Evolutionary conservation across 2,329 filamentous ascomycete genomes (phyloP).

Genomic region (Aureobasidium sp.): DNA sequence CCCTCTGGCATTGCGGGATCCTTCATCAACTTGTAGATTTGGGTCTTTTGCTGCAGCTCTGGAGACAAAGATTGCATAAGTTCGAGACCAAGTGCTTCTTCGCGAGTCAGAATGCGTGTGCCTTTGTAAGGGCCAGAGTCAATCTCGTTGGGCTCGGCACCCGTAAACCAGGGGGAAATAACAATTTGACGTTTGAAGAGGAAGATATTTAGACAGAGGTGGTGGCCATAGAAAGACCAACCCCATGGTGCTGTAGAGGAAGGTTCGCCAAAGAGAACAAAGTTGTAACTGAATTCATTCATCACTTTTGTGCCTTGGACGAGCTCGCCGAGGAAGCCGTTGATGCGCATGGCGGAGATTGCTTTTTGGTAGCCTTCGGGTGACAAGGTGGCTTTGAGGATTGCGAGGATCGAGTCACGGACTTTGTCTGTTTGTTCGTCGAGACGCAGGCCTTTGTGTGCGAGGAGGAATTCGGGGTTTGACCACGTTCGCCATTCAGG

Average conservation of each 20-base stretch:
- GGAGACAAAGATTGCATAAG: constrained; percentile 59
- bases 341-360: constrained; percentile 62
- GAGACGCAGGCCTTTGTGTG: constrained; percentile 61
- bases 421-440: constrained; percentile 50
- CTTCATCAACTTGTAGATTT: constrained; percentile 52
- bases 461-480: constrained; percentile 67
- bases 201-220: constrained; percentile 66
- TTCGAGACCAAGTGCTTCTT: constrained; percentile 57
- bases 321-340: constrained; percentile 66
- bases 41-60: constrained; percentile 44
- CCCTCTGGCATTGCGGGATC: constrained; percentile 60
- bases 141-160: constrained; percentile 71
- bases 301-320: constrained; percentile 55
- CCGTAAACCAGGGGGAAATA: constrained; percentile 68
- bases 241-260: constrained; percentile 58
- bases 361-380: constrained; percentile 67
- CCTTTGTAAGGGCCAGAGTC: constrained; percentile 57
- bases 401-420: constrained; percentile 45
- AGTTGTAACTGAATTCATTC: constrained; percentile 72
- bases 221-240: constrained; percentile 70
- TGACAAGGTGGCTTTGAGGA: constrained; percentile 55
- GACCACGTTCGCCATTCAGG: constrained; percentile 65
- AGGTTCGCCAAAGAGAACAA: constrained; percentile 60
- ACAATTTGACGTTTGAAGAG: constrained; percentile 59
- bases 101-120: constrained; percentile 57